phyloP scores from a whole-genome alignment of 2,329 filamentous ascomycete species.

The Plectosphaerella cucumerina region DNA sequence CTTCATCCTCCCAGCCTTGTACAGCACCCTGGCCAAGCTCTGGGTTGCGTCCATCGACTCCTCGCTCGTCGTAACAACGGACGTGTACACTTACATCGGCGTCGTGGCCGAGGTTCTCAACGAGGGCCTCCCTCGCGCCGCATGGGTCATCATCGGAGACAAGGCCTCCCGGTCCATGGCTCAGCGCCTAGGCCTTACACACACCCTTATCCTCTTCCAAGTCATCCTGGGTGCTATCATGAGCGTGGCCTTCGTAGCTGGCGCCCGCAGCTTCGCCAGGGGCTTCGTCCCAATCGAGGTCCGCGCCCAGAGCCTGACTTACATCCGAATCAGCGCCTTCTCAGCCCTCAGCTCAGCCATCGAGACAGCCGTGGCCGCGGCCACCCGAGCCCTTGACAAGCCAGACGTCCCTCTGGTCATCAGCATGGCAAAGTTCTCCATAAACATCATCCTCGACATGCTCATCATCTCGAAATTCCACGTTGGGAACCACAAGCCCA shows the following conservation, averaged over 20 bases:
- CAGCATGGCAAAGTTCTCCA: constrained; percentile 55
- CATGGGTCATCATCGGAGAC: constrained; percentile 67
- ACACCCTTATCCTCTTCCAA: constrained; percentile 62
- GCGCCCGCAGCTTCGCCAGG: constrained; percentile 49
- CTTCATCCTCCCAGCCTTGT: constrained; percentile 64
- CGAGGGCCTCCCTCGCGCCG: constrained; percentile 64
- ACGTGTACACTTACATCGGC: constrained; percentile 66
- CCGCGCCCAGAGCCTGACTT: constrained; percentile 52
- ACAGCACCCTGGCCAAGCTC: constrained; percentile 62
- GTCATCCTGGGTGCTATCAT: constrained; percentile 51
- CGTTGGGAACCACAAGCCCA: constrained; percentile 48
- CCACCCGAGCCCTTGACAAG: constrained; percentile 62
- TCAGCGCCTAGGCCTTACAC: constrained; percentile 52
- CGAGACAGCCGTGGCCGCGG: constrained; percentile 56
- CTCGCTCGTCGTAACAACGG: constrained; percentile 57
- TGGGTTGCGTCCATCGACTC: constrained; percentile 66
- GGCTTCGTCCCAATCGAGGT: constrained; percentile 61
- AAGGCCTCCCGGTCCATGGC: constrained; percentile 44
- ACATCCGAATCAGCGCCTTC: constrained; percentile 62
- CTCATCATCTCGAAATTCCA: constrained; percentile 64
- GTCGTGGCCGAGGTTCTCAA: constrained; percentile 66
- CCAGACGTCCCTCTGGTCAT: constrained; percentile 67
- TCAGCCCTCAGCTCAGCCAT: constrained; percentile 57
- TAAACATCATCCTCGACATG: constrained; percentile 66
- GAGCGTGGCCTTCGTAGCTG: constrained; percentile 53